Conservation (phyloP, 2,329 filamentous ascomycete species). For the Sporothrix mexicana region DNA sequence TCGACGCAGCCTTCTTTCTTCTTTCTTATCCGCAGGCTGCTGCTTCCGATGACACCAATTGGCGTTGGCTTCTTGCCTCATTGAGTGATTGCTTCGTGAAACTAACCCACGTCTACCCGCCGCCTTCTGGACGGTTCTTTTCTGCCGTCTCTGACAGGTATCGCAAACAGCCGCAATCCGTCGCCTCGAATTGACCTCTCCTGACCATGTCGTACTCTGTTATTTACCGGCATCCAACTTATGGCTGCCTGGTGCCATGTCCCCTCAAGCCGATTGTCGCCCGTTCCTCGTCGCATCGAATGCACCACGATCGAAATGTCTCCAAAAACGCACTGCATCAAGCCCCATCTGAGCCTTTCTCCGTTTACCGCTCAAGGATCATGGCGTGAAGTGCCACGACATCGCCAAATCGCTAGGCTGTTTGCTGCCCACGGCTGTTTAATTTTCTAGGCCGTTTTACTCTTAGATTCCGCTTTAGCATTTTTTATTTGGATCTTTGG, state of each 20-base stretch:
- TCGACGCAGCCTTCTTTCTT: not conserved
- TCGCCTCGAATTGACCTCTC: too few species aligned
- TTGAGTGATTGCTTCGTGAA: not conserved
- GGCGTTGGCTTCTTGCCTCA: not conserved
- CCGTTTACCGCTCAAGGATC: slow-evolving; percentile 3
- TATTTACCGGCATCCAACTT: too few species aligned
- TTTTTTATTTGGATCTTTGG: slow-evolving; percentile 11
- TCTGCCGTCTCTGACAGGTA: not conserved
- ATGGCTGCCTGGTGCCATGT: not conserved
- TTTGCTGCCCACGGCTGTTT: slow-evolving; percentile 2
- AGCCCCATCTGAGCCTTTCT: not conserved
- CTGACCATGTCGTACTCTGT: too few species aligned
- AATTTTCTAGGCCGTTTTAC: slow-evolving; percentile 15
- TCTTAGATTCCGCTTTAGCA: slow-evolving; percentile 20
- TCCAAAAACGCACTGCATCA: not conserved
- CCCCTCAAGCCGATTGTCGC: too few species aligned
- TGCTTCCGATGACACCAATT: not conserved
- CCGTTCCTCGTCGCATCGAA: not conserved
- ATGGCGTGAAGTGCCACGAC: not conserved
- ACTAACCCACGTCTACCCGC: slow-evolving; percentile 2
- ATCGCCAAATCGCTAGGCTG: not conserved
- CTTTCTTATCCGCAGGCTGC: slow-evolving; percentile 8
- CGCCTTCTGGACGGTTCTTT: not conserved
- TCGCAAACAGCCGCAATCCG: not conserved
- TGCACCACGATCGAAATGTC: not conserved